phyloP scores from a whole-genome alignment of 805 yeast genomes.

The Candida germanica region DNA sequence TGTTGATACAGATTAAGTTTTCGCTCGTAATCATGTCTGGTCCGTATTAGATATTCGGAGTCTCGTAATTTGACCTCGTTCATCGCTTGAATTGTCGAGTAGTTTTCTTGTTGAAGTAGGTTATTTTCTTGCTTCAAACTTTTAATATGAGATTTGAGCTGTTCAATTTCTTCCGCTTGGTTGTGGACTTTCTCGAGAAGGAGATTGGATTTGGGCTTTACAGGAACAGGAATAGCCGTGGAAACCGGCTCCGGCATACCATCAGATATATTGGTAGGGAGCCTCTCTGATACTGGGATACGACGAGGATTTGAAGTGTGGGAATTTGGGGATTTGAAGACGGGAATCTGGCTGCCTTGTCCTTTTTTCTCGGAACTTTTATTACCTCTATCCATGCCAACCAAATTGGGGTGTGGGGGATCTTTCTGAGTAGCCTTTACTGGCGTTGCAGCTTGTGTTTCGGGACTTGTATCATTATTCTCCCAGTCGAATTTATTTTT shows the following conservation, averaged over 20 bases:
- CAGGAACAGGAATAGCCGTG: not conserved
- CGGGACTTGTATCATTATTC: not conserved
- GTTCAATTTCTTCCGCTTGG: constrained; percentile 10
- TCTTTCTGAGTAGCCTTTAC: no score
- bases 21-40: constrained; percentile 6
- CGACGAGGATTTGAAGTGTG: not conserved
- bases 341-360: not conserved
- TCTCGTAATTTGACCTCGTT: constrained; percentile 4
- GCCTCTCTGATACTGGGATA: not conserved
- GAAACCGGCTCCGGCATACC: not conserved
- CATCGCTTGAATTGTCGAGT: constrained; percentile 3
- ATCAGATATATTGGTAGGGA: not conserved
- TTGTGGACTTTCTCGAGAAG: constrained; percentile 9
- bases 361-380: not conserved
- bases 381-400: not conserved
- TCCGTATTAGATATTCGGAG: not conserved
- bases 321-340: not conserved
- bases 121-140: constrained; percentile 12
- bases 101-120: constrained; percentile 10
- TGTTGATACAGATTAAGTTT: not conserved
- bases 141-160: constrained; percentile 8
- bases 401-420: not conserved
- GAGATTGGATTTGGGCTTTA: constrained; percentile 3
- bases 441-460: not conserved
- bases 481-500: not conserved